Evolutionary conservation across 805 yeast species (phyloP), one percentile per base, ranked within the genome.

Genomic region (Sugiyamaella floridensis): DNA sequence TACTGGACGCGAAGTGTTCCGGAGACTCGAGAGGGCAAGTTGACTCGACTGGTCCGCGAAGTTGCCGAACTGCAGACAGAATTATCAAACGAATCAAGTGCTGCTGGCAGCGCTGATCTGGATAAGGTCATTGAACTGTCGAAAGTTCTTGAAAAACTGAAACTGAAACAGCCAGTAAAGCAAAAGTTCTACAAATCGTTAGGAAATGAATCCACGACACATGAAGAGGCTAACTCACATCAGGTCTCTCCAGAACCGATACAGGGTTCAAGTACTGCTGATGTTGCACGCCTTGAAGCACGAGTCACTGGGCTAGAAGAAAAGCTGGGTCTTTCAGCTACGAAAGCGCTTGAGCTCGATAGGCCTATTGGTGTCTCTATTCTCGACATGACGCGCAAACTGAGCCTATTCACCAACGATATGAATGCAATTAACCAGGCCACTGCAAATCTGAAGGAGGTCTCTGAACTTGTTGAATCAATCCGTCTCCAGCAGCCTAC

Each of bases 251-350:
- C 37, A 4, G 26, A 22, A 22, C 26, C 3, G 26, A 6, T 6
- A 22, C 26, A 6, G 3, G 6, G 6, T 6, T 22, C 26, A 32
- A 32, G n/a, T 8, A 32, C 37, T 2, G 9, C 8, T 32, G n/a
- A 32, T 29, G 22, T 57, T 14, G 45, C 49, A 16, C 54, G 63
- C 61, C 50, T 63, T 53, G 44, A 60, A 47, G 7, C 19, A 41
- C 18, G 74, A 60, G 34, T 64, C 55, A 5, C 66, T 67, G 29
- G 59, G 62, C 50, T 73, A 56, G 61, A 58, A 40, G 20, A 45
- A 10, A 26, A 32, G 12, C 8, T 57, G 9, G 60, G 60, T 28
- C 7, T 19, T 11, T 19, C 48, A 5, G 15, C 49, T 14, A 20
- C 15, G 19, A 32, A 16, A 28, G 34, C 22, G 7, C 28, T 18